A percentile compares a stretch with the other conserved stretches of the same genome.
Conservation (phyloP, 2,329 filamentous ascomycete genomes). For the Sarocladiaceae sp. region DNA sequence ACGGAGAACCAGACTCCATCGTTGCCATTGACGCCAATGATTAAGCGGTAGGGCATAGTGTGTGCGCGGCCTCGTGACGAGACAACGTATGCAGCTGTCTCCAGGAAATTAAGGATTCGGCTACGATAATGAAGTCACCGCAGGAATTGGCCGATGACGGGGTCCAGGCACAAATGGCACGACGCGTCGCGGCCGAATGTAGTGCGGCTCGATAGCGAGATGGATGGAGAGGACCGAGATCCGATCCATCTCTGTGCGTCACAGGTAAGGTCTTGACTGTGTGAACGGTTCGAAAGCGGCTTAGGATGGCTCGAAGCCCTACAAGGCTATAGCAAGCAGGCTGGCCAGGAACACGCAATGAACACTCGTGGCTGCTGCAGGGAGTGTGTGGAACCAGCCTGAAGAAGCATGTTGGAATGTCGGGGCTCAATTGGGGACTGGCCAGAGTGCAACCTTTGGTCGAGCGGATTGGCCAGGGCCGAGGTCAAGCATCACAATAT, state of each 20-base stretch:
- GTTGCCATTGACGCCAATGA: background rate
- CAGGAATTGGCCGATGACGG: background rate
- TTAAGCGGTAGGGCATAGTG: background rate
- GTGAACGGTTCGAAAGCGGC: background rate
- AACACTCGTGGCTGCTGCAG: conserved; percentile 3
- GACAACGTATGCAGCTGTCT: background rate
- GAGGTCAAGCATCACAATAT: too few species aligned
- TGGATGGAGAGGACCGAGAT: background rate
- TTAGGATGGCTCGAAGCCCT: background rate
- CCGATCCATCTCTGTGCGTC: background rate
- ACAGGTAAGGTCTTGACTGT: too few species aligned
- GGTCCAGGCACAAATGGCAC: background rate
- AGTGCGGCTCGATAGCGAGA: background rate
- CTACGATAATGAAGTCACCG: background rate
- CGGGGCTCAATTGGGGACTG: too few species aligned
- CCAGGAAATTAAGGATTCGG: background rate
- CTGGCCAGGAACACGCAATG: conserved; percentile 6
- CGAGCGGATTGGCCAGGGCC: too few species aligned
- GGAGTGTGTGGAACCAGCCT: background rate
- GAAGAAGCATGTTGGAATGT: background rate
- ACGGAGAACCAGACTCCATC: background rate
- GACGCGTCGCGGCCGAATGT: background rate
- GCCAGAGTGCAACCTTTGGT: too few species aligned
- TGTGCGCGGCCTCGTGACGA: conserved; percentile 2
- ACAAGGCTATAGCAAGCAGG: background rate